A percentile compares a stretch with the other conserved stretches of the same genome.
Evolutionary conservation across 257 asterid genomes (phyloP).

Genomic region (Salvia hispanica): DNA sequence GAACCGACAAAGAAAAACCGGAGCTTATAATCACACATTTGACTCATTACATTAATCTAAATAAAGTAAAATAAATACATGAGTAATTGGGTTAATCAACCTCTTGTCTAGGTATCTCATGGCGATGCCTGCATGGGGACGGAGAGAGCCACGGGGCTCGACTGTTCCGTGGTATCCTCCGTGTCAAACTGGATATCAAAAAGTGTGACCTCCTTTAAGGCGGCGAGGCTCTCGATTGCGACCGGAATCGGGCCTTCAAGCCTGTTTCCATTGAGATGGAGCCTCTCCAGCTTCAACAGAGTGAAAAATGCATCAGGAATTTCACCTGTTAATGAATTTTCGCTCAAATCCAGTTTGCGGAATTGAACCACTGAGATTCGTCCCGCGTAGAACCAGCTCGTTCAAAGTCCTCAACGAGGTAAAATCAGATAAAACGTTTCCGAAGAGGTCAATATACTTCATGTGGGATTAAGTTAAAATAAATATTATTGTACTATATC

Average conservation of each 20-base stretch:
- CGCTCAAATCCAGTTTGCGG: slow-evolving; percentile 67
- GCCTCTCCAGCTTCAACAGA: slow-evolving; percentile 55
- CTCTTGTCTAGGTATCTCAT: too few species aligned
- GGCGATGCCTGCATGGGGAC: too few species aligned
- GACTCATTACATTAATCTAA: too few species aligned
- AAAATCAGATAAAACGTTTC: slow-evolving; percentile 52
- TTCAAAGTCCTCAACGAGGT: slow-evolving; percentile 42
- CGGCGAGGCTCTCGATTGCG: slow-evolving; percentile 53
- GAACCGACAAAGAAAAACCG: too few species aligned
- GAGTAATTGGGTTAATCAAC: too few species aligned
- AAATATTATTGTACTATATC: too few species aligned
- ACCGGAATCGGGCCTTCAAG: slow-evolving; percentile 56
- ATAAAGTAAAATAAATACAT: too few species aligned
- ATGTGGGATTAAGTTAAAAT: too few species aligned
- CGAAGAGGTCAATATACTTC: slow-evolving; percentile 60
- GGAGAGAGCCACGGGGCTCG: too few species aligned
- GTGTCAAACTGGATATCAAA: slow-evolving; percentile 67
- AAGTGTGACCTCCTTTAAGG: slow-evolving; percentile 44
- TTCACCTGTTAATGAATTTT: slow-evolving; percentile 62
- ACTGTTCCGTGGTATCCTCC: too few species aligned
- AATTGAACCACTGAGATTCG: slow-evolving; percentile 58
- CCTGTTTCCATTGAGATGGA: slow-evolving; percentile 53
- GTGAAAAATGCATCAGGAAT: slow-evolving; percentile 49
- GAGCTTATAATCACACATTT: too few species aligned
- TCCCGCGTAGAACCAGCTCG: slow-evolving; percentile 56